Base-by-base conservation (phyloP, 176 grass and related monocot genomes). In the Zoysia pacifica region DNA sequence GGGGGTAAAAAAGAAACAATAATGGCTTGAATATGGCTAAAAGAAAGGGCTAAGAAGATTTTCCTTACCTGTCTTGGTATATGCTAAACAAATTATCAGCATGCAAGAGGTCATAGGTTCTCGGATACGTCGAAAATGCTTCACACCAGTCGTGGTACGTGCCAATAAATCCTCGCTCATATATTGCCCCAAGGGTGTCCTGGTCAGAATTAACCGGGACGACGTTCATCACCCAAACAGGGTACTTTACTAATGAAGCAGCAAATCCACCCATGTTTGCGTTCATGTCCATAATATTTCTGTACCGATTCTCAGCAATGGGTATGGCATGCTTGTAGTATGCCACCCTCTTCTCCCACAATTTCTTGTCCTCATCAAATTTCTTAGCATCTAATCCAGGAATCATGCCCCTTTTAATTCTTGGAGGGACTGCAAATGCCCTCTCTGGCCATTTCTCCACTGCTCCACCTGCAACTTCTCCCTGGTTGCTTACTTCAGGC, bases 61-160 rank as follows among this genome's bases (percentile, higher is more conserved):
- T 67, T 77, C 10, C 20, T 70, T 63, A 94, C 94, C 94, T 97
- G 90, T 97, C 91, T 77, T 94, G 94, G 73, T 97, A 94, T 51
- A 90, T 92, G 81, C 94, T 94, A 80, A 97, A 94, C 53, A 97
- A 65, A 56, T 88, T 88, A 80, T 97, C 90, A 67, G 94, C 94
- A 36, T 97, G 94, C 79, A 97, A 13, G 58, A 97, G 88, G 82
- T 97, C 94, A 47, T 97, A 97, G 12, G 94, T 97, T 74, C 94
- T 94, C n/a, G 94, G 94, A 82, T 97, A 97, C 0, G 94, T 97
- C 2, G 91, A 94, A 77, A 97, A 97, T 43, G 91, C 94, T 82
- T 97, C 91, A 15, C 94, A 97, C 94, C 94, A 97, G 70, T 97
- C 94, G 83, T 97, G 94, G 74, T 97, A 94, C 2, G 94, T 97